phyloP scores from a whole-genome alignment of 2,329 filamentous ascomycete genomes.

The Penicillium sp. region DNA sequence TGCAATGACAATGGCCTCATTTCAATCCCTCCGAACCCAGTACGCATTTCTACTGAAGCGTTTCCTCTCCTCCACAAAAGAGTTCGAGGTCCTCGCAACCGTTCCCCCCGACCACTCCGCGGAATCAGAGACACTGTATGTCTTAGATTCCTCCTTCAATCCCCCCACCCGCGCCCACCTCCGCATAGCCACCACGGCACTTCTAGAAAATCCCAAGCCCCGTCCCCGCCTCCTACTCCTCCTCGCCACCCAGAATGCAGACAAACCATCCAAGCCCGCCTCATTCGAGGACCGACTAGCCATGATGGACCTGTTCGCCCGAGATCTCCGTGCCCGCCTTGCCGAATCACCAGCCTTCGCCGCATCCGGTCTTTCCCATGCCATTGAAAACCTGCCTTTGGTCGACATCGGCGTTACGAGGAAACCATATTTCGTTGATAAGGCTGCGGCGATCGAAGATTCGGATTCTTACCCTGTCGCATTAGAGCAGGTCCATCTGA shows the following conservation, averaged over 20 bases:
- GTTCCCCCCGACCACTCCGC: constrained; percentile 14
- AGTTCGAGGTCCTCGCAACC: constrained; percentile 31
- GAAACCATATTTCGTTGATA: constrained; percentile 51
- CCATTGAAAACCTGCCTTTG: constrained; percentile 23
- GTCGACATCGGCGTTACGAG: constrained; percentile 53
- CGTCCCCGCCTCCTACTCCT: constrained; percentile 56
- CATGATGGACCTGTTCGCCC: constrained; percentile 52
- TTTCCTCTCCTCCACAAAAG: constrained; percentile 43
- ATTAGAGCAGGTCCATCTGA: constrained; percentile 50
- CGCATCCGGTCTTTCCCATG: background rate
- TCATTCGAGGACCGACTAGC: constrained; percentile 50
- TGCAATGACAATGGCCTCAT: constrained; percentile 21
- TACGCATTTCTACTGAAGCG: constrained; percentile 45
- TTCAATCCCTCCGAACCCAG: constrained; percentile 35
- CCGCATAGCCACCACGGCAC: constrained; percentile 55
- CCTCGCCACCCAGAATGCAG: constrained; percentile 65
- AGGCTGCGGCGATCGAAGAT: constrained; percentile 46
- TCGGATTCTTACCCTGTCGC: constrained; percentile 37
- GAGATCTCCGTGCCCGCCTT: constrained; percentile 41
- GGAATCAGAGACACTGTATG: constrained; percentile 52
- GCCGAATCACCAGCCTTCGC: constrained; percentile 14
- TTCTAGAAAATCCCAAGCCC: constrained; percentile 39
- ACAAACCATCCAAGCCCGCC: constrained; percentile 57
- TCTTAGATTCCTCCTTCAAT: constrained; percentile 68
- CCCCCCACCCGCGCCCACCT: constrained; percentile 63